A percentile compares a stretch with the other conserved stretches of the same genome.
Conservation (phyloP, 2,329 filamentous ascomycete genomes). For the Thermoascus crustaceus region DNA sequence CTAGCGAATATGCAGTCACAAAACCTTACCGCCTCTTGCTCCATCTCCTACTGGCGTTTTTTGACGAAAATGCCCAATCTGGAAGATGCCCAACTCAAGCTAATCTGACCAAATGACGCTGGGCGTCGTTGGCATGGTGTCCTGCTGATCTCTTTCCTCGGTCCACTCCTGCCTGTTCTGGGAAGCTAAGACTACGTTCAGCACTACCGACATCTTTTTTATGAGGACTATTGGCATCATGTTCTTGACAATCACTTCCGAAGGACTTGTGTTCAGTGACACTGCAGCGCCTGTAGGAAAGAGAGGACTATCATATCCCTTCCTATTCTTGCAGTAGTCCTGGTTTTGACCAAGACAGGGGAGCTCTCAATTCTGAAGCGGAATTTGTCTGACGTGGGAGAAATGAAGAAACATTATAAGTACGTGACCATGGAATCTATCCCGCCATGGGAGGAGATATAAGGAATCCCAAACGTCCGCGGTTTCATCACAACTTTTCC, state of each 20-base stretch:
- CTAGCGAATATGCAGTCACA: too few relatives aligned
- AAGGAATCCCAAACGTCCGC: too few relatives aligned
- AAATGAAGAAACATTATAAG: background rate
- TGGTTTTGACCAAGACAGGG: background rate
- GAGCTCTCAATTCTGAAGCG: background rate
- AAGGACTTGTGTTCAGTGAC: conserved; percentile 2
- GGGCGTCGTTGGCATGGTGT: conserved; percentile 3
- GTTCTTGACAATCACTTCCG: conserved; percentile 2
- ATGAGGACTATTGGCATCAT: background rate
- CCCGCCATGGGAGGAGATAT: too few relatives aligned
- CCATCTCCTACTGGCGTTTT: background rate
- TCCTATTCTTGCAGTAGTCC: background rate
- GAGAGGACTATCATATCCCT: background rate
- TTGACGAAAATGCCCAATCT: background rate
- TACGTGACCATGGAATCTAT: too few relatives aligned
- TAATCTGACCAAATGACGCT: conserved; percentile 2
- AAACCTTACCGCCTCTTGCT: too few relatives aligned
- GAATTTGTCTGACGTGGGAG: conserved; percentile 1
- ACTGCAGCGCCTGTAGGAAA: background rate
- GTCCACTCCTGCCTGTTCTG: conserved; percentile 1
- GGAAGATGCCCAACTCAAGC: background rate
- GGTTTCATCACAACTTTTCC: too few relatives aligned
- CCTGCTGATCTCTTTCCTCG: conserved; percentile 6
- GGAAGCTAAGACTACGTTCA: conserved; percentile 8
- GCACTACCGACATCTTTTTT: conserved; percentile 5